Evolutionary conservation across 768 basidiomycete species (phyloP).

Genomic region (Boletus rubroflammeus): DNA sequence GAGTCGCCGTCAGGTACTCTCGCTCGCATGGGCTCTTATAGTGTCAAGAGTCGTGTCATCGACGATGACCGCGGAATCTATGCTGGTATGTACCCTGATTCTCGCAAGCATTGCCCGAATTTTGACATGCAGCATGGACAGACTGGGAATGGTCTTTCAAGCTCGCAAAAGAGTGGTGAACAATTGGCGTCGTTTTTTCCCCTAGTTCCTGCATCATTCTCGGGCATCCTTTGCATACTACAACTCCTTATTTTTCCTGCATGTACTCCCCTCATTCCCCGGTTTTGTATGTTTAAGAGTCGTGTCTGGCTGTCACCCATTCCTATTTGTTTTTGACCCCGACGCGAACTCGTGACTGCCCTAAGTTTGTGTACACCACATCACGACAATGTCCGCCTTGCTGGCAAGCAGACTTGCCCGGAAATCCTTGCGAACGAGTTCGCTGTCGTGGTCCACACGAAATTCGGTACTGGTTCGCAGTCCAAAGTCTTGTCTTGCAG

Average conservation of each 20-base stretch:
- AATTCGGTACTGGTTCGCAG: neutral
- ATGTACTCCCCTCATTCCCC: conserved; percentile 22
- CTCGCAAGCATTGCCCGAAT: neutral
- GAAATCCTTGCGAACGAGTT: neutral
- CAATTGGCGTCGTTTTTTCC: conserved; percentile 3
- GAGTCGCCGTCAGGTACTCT: conserved; percentile 76
- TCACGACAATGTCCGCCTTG: conserved; percentile 12
- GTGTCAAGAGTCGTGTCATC: conserved; percentile 74
- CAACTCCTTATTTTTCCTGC: conserved; percentile 19
- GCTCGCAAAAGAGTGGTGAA: conserved; percentile 87
- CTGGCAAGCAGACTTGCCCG: conserved; percentile 4
- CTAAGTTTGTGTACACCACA: neutral
- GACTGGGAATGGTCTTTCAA: conserved; percentile 77
- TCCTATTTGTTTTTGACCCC: neutral
- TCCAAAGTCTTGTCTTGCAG: neutral
- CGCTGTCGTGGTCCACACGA: neutral
- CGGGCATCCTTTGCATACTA: conserved; percentile 30
- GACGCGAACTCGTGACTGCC: neutral
- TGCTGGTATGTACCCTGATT: conserved; percentile 52
- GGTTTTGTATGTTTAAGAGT: conserved; percentile 19
- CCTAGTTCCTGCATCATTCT: conserved; percentile 22
- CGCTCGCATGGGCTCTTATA: conserved; percentile 77
- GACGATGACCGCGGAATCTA: conserved; percentile 86
- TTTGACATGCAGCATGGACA: conserved; percentile 14
- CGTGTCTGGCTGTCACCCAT: conserved; percentile 10